phyloP scores from a whole-genome alignment of 495 filamentous ascomycete genomes.

The Hypoxylon lienhwacheense region DNA sequence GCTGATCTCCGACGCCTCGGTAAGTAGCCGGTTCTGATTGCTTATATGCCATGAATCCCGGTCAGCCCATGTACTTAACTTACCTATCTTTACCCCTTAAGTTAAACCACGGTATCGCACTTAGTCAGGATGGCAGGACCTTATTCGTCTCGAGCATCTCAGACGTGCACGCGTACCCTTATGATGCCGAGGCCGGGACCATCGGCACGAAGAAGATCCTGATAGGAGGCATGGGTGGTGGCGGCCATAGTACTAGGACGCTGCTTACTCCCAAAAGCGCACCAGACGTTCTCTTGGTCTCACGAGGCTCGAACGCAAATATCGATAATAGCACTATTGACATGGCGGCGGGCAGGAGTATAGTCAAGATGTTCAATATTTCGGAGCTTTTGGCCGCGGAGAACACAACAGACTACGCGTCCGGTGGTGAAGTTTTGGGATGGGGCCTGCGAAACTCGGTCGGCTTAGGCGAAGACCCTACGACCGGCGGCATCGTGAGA shows the following conservation, averaged over 20 bases:
- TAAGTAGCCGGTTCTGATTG: constrained; percentile 41
- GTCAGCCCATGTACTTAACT: background rate
- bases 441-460: constrained; percentile 72
- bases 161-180: constrained; percentile 59
- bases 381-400: constrained; percentile 36
- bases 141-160: constrained; percentile 61
- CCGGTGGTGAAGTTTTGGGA: constrained; percentile 57
- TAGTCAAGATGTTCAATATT: constrained; percentile 63
- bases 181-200: constrained; percentile 51
- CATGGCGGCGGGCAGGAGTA: constrained; percentile 53
- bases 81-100: constrained; percentile 20
- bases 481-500: constrained; percentile 54
- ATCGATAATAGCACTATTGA: constrained; percentile 54
- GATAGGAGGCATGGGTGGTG: constrained; percentile 56
- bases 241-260: constrained; percentile 57
- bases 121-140: constrained; percentile 61
- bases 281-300: constrained; percentile 56
- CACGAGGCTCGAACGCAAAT: constrained; percentile 59
- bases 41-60: too few species aligned
- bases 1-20: constrained; percentile 42
- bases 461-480: constrained; percentile 61
- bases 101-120: constrained; percentile 65
- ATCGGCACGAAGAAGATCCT: constrained; percentile 50
- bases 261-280: constrained; percentile 55
- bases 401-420: constrained; percentile 47